Conservation (phyloP, 164 flowering plant genomes). For the Santalum album region DNA sequence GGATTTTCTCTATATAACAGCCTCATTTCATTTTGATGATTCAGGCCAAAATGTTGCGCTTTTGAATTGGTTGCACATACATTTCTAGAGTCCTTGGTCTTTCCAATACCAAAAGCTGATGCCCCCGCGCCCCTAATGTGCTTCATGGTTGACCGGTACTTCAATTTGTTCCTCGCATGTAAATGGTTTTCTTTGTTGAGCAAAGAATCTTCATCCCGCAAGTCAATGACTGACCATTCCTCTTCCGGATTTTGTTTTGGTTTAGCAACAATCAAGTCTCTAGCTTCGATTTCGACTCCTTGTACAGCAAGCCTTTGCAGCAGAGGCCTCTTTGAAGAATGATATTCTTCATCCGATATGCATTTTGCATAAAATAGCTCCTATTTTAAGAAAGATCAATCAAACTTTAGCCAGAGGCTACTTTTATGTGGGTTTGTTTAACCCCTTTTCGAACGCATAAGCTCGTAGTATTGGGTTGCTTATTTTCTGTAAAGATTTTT, state of each 20-base stretch:
- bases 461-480: too few relatives aligned
- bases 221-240: slow-evolving; percentile 77
- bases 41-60: slow-evolving; percentile 4
- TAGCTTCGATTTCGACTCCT: slow-evolving; percentile 67
- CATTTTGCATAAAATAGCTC: slow-evolving; percentile 82
- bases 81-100: slow-evolving; percentile 26
- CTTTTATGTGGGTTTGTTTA: too few relatives aligned
- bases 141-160: slow-evolving; percentile 41
- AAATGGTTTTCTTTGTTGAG: slow-evolving; percentile 24
- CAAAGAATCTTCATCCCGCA: slow-evolving; percentile 47
- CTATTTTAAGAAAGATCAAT: slow-evolving; percentile 20
- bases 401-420: not conserved
- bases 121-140: slow-evolving; percentile 55
- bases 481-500: too few relatives aligned
- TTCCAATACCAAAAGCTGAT: slow-evolving; percentile 44
- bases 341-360: slow-evolving; percentile 78
- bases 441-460: too few relatives aligned
- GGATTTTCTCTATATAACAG: slow-evolving; percentile 40
- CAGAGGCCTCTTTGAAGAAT: slow-evolving; percentile 78
- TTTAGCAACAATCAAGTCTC: slow-evolving; percentile 46
- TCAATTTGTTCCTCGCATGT: slow-evolving; percentile 32
- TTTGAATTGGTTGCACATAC: slow-evolving; percentile 13
- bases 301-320: slow-evolving; percentile 81
- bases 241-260: slow-evolving; percentile 37
- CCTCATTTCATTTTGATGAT: slow-evolving; percentile 12